These are phyloP conservation scores for Fusarium coicis DNA, from an alignment of 2,329 filamentous ascomycete species.

Conservation along the genomic window DNA sequence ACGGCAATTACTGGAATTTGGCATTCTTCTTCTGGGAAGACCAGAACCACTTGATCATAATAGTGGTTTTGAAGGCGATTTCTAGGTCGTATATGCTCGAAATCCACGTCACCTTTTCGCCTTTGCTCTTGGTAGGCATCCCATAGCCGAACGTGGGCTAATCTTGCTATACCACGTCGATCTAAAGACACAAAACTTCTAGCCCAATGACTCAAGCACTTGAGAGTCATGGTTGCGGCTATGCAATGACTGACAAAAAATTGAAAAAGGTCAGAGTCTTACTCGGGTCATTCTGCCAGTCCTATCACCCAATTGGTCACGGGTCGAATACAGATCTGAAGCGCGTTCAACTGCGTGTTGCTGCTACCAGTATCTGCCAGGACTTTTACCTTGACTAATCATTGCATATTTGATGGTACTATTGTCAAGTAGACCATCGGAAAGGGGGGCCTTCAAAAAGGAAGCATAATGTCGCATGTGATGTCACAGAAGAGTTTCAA, in stretches of 20 bases:
- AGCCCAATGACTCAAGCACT: rapidly evolving
- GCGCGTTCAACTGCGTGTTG: not conserved
- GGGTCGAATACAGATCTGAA: not conserved
- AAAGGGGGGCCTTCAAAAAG: too few relatives aligned
- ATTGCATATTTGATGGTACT: rapidly evolving
- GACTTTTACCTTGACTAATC: rapidly evolving
- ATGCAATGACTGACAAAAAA: rapidly evolving
- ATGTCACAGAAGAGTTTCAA: rapidly evolving
- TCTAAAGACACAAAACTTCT: rapidly evolving
- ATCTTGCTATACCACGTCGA: rapidly evolving
- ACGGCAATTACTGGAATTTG: rapidly evolving
- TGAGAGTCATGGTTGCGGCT: rapidly evolving
- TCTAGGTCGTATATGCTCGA: rapidly evolving
- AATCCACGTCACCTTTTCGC: not conserved
- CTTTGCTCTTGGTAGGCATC: not conserved
- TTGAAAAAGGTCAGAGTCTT: rapidly evolving
- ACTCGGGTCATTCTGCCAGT: rapidly evolving
- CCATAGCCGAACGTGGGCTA: not conserved
- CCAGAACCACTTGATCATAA: rapidly evolving
- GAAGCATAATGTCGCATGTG: too few relatives aligned
- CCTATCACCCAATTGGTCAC: not conserved
- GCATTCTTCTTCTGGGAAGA: rapidly evolving
- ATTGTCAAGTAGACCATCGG: rapidly evolving
- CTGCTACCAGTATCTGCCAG: rapidly evolving
- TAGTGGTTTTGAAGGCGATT: not conserved